phyloP scores from a whole-genome alignment of 257 asterid species.

The Eustoma russellianum region DNA sequence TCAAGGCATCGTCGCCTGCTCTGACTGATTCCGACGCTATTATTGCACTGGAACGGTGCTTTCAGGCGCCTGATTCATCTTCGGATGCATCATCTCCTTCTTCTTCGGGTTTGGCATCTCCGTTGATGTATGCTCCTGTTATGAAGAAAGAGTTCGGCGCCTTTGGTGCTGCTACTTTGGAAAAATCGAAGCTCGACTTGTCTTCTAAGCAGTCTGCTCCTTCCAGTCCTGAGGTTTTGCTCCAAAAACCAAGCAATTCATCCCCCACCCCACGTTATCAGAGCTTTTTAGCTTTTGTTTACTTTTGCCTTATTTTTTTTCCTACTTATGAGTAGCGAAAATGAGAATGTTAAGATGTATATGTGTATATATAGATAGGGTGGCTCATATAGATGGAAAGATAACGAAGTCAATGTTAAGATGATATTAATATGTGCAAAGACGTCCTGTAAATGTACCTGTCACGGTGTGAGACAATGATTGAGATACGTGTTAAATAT shows the following conservation, averaged over 20 bases:
- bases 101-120: slow-evolving; percentile 20
- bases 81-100: slow-evolving; percentile 30
- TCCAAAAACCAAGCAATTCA: not conserved
- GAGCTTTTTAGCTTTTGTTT: too few relatives aligned
- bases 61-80: slow-evolving; percentile 36
- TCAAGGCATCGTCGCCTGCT: slow-evolving; percentile 52
- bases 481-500: too few relatives aligned
- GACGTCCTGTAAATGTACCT: too few relatives aligned
- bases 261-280: not conserved
- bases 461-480: too few relatives aligned
- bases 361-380: too few relatives aligned
- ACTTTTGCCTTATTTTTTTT: not conserved
- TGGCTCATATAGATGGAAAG: too few relatives aligned
- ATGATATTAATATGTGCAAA: too few relatives aligned
- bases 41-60: slow-evolving; percentile 65
- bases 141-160: slow-evolving; percentile 81
- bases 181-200: slow-evolving; percentile 69
- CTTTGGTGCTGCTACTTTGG: slow-evolving; percentile 68
- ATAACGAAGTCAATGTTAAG: too few relatives aligned
- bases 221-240: slow-evolving; percentile 66
- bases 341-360: too few relatives aligned
- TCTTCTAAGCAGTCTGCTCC: slow-evolving; percentile 43
- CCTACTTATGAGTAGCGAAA: too few relatives aligned
- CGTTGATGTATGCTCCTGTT: slow-evolving; percentile 38
- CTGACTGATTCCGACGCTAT: slow-evolving; percentile 39